Evolutionary conservation across 352 stramenopile species (phyloP).

Genomic region (Thraustochytrium striatum): DNA sequence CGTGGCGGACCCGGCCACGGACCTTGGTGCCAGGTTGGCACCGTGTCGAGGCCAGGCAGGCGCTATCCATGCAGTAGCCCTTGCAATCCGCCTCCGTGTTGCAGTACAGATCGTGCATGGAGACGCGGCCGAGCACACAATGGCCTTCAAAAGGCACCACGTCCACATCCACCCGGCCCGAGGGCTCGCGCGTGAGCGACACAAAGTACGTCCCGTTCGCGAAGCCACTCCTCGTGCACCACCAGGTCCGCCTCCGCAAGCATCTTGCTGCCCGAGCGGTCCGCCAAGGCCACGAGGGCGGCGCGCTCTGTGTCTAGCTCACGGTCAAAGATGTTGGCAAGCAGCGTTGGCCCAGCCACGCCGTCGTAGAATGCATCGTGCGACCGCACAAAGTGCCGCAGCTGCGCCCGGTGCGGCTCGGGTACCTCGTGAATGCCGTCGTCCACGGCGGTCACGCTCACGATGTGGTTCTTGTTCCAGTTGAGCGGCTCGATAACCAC

Average conservation of each 20-base stretch:
- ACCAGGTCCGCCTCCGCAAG: constrained; percentile 1
- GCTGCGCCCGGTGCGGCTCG: constrained; percentile 5
- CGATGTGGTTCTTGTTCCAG: constrained; percentile 37
- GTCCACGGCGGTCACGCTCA: constrained; percentile 32
- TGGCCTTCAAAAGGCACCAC: constrained; percentile 15
- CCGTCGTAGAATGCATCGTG: constrained; percentile 13
- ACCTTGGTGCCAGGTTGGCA: constrained; percentile 21
- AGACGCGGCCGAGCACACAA: constrained; percentile 7
- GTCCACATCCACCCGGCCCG: constrained; percentile 9
- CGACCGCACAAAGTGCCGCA: background rate
- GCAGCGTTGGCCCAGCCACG: background rate
- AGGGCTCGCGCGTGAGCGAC: background rate
- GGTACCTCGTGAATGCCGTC: constrained; percentile 27
- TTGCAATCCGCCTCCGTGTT: background rate
- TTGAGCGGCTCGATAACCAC: background rate
- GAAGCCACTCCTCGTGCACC: background rate
- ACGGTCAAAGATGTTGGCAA: constrained; percentile 41
- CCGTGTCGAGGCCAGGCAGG: background rate
- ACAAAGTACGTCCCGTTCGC: constrained; percentile 8
- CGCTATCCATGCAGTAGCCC: background rate
- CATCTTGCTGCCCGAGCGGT: background rate
- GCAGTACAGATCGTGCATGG: constrained; percentile 25
- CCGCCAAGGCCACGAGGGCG: background rate
- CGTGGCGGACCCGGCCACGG: background rate
- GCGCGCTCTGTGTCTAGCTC: background rate